Base-by-base conservation (phyloP, 192 early-diverging fungal species). In the Backusella macrospora region DNA sequence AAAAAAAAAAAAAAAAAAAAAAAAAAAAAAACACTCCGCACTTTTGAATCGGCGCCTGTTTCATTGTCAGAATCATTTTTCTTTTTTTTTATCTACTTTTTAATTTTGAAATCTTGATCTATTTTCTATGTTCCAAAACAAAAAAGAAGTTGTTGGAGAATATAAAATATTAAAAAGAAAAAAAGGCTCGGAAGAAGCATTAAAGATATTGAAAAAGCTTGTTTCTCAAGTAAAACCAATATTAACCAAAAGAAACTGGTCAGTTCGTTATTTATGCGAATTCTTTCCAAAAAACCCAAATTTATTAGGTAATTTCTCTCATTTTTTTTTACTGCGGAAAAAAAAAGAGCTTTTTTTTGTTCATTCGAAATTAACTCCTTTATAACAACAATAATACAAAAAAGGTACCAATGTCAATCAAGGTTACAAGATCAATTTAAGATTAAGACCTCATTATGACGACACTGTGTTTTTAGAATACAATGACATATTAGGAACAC, bases 381-480 rank as follows among this genome's bases (percentile, higher is more conserved):
- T 34, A 45, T 12, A 43, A 21, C 15, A n/a, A n/a, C n/a, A n/a
- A n/a, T n/a, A n/a, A 14, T 71, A 26, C 8, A 46, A 15, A 47
- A 52, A 85, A 67, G 93, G 93, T 7, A 73, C 90, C 47, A 95
- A 95, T 78, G 79, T 86, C n/a, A 90, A 94, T 83, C 72, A 79
- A 21, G 92, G 92, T 4, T 67, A 76, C 21, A 86, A 86, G 71
- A 93, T 95, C 70, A 74, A 81, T 42, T 78, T 95, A 26, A 81
- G 93, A n/a, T 74, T 95, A 55, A 82, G 93, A 23, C 77, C 76
- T 29, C 78, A 81, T 43, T 73, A 78, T 55, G 84, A 90, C 68
- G 76, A 85, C n/a, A 81, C 43, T 4, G 12, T 21, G 14, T 93
- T 94, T 81, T 72, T 87, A 14, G 82, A 84, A 29, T 89, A 87